Conservation (phyloP, 306 rosid genomes). For the Trifolium subterraneum region DNA sequence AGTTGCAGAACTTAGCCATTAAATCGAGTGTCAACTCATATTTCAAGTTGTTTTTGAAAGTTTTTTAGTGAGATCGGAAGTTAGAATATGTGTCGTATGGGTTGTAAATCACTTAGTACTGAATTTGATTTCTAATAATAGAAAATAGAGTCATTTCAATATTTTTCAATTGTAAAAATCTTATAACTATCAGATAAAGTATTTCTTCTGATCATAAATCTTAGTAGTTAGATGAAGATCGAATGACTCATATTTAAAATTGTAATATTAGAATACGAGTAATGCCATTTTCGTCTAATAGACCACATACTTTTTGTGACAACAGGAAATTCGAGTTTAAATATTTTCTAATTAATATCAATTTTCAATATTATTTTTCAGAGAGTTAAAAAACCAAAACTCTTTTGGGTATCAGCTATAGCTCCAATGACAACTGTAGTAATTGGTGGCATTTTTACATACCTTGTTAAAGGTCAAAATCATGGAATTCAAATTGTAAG, state of each 20-base stretch:
- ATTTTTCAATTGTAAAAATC: neutral
- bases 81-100: too few relatives aligned
- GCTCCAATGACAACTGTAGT: conserved; percentile 70
- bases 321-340: neutral
- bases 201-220: neutral
- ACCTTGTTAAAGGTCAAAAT: conserved; percentile 53
- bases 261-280: neutral
- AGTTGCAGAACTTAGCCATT: neutral
- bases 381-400: conserved; percentile 64
- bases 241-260: neutral
- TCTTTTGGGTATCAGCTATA: conserved; percentile 87
- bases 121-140: too few relatives aligned
- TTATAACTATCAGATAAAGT: neutral
- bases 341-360: conserved; percentile 1
- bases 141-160: too few relatives aligned
- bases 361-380: conserved; percentile 40
- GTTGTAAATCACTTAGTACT: too few relatives aligned
- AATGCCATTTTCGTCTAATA: neutral
- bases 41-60: too few relatives aligned
- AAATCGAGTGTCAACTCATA: neutral
- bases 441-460: conserved; percentile 60
- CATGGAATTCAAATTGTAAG: conserved; percentile 81
- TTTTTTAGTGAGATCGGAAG: too few relatives aligned
- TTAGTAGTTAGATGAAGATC: neutral
- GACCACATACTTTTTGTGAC: neutral